These are phyloP conservation scores for Ligustrum vulgare DNA, from an alignment of 257 asterid species.

Conservation along the genomic window DNA sequence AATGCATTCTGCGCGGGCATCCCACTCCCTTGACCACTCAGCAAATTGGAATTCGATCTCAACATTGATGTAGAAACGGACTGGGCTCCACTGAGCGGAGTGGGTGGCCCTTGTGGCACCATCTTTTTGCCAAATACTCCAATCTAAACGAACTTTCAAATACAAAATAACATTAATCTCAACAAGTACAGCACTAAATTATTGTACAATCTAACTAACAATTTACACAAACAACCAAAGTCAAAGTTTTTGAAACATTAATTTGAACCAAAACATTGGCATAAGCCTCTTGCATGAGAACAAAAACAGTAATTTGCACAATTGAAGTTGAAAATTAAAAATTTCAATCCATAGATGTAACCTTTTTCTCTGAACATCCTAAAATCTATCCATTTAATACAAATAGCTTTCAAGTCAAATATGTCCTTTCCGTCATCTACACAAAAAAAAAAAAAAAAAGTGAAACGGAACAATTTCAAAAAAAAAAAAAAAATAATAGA, in stretches of 20 bases:
- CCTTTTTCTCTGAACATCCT: slow-evolving; percentile 28
- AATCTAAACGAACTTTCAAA: slow-evolving; percentile 18
- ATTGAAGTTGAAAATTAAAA: slow-evolving; percentile 23
- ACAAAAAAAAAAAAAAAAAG: too few relatives aligned
- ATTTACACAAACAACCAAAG: slow-evolving; percentile 16
- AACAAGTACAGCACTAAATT: neutral
- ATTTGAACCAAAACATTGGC: slow-evolving; percentile 14
- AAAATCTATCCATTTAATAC: slow-evolving; percentile 30
- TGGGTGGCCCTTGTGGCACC: slow-evolving; percentile 82
- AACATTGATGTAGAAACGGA: slow-evolving; percentile 9
- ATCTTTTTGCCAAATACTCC: slow-evolving; percentile 40
- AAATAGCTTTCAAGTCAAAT: slow-evolving; percentile 29
- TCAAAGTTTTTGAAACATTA: slow-evolving; percentile 22
- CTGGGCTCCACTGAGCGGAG: slow-evolving; percentile 24
- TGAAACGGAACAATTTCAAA: neutral
- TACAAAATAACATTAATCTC: slow-evolving; percentile 29
- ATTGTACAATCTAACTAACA: slow-evolving; percentile 1
- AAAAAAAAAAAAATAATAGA: neutral
- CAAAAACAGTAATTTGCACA: slow-evolving; percentile 4
- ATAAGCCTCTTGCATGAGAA: slow-evolving; percentile 23
- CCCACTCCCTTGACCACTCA: slow-evolving; percentile 66
- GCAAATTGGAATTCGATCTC: slow-evolving; percentile 8
- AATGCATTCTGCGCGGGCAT: slow-evolving; percentile 64
- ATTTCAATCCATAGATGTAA: slow-evolving; percentile 24
- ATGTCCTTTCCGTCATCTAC: slow-evolving; percentile 11